These are phyloP conservation scores for Verticillium alfalfae DNA, from an alignment of 2,329 filamentous ascomycete species.

Conservation along the genomic window DNA sequence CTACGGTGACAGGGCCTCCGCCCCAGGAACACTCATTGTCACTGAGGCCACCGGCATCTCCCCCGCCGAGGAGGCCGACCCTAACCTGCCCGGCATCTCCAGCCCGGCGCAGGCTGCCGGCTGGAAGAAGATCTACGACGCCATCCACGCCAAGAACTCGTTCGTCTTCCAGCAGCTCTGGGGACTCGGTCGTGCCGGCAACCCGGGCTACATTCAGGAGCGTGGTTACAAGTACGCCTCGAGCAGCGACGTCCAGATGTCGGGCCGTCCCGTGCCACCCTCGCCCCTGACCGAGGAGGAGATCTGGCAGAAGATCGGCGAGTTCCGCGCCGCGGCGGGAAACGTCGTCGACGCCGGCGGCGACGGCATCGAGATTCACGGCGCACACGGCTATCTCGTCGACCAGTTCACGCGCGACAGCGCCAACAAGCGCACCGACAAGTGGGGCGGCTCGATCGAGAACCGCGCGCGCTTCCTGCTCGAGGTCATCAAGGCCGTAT, in stretches of 20 bases:
- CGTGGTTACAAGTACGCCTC: constrained; percentile 20
- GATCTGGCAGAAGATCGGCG: constrained; percentile 53
- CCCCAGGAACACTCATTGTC: constrained; percentile 32
- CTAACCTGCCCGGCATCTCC: constrained; percentile 37
- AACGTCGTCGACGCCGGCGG: constrained; percentile 37
- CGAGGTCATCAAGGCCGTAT: constrained; percentile 39
- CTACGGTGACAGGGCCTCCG: constrained; percentile 27
- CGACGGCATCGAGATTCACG: constrained; percentile 51
- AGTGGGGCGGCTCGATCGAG: constrained; percentile 46
- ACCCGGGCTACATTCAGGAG: constrained; percentile 7
- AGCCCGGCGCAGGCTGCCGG: constrained; percentile 18
- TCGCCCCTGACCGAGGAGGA: constrained; percentile 37
- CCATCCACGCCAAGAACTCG: constrained; percentile 20
- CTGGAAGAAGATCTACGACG: constrained; percentile 19
- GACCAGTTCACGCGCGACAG: constrained; percentile 45
- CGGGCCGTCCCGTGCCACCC: constrained; percentile 10
- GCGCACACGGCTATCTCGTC: constrained; percentile 47
- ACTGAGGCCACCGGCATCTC: constrained; percentile 23
- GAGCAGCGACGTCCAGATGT: constrained; percentile 15
- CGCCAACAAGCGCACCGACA: constrained; percentile 30
- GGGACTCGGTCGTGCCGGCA: constrained; percentile 11
- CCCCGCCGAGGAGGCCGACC: constrained; percentile 13
- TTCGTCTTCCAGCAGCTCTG: constrained; percentile 18
- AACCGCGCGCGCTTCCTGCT: constrained; percentile 47
- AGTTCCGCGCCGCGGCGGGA: constrained; percentile 42